Conservation (phyloP, 768 basidiomycete genomes). For the Hysterangium stoloniferum region DNA sequence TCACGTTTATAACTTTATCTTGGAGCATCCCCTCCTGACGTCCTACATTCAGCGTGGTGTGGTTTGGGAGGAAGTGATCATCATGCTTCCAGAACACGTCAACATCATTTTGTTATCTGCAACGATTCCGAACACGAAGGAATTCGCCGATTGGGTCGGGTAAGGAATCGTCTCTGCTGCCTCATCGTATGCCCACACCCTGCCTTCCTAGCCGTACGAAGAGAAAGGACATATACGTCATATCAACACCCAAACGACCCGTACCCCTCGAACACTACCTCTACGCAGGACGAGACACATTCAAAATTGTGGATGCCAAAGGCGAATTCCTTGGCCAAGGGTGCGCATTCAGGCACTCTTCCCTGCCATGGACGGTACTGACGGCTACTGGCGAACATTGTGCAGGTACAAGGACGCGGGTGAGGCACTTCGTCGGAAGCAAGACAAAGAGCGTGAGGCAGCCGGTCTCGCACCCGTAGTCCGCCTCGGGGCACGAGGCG, state of each 20-base stretch:
- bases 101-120: constrained; percentile 96
- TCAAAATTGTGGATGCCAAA: constrained; percentile 85
- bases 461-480: constrained; percentile 86
- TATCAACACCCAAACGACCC: constrained; percentile 91
- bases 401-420: constrained; percentile 82
- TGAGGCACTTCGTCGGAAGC: constrained; percentile 85
- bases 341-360: constrained; percentile 38
- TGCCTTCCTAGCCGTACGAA: constrained; percentile 67
- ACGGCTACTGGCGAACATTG: too few relatives aligned
- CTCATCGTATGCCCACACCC: background rate
- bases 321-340: constrained; percentile 68
- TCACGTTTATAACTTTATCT: constrained; percentile 2
- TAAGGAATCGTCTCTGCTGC: constrained; percentile 31
- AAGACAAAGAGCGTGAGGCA: constrained; percentile 96
- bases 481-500: constrained; percentile 73
- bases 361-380: background rate
- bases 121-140: constrained; percentile 95
- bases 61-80: constrained; percentile 99
- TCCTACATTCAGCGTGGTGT: constrained; percentile 69
- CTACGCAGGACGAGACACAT: constrained; percentile 87
- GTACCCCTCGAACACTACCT: constrained; percentile 96
- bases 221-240: constrained; percentile 99
- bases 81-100: constrained; percentile 98
- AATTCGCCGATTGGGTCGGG: constrained; percentile 99
- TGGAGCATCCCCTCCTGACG: background rate